Conservation (phyloP, 2,329 filamentous ascomycete genomes). For the Calonectria pauciramosa region DNA sequence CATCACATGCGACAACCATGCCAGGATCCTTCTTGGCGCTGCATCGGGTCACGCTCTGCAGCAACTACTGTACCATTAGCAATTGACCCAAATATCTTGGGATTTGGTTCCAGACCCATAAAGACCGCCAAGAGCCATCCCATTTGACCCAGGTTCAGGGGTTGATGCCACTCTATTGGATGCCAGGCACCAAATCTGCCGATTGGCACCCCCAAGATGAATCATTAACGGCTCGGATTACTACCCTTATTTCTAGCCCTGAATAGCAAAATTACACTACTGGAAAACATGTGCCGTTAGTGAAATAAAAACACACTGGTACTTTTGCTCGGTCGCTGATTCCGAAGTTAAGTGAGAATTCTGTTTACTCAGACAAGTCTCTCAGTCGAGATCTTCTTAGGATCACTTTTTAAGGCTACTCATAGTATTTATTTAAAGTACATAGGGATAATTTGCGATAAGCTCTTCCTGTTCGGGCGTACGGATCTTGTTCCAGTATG, state of each 20-base stretch:
- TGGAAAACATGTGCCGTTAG: constrained; percentile 29
- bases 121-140: background rate
- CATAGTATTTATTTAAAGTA: background rate
- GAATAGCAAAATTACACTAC: too few species aligned
- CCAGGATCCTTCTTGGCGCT: background rate
- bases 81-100: background rate
- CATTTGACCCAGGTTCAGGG: background rate
- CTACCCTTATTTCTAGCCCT: background rate
- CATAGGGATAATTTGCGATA: too few species aligned
- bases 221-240: constrained; percentile 10
- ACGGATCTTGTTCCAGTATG: background rate
- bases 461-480: background rate
- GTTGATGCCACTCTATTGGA: background rate
- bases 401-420: background rate
- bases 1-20: background rate
- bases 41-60: background rate
- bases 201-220: constrained; percentile 21
- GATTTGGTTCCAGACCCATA: background rate
- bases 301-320: too few species aligned
- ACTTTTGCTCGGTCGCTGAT: too few species aligned
- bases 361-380: background rate
- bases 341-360: too few species aligned
- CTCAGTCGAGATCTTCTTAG: background rate
- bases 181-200: background rate
- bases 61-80: background rate